These are phyloP conservation scores for Linderina pennispora DNA, from an alignment of 192 early-diverging fungal genomes.

Conservation along the genomic window DNA sequence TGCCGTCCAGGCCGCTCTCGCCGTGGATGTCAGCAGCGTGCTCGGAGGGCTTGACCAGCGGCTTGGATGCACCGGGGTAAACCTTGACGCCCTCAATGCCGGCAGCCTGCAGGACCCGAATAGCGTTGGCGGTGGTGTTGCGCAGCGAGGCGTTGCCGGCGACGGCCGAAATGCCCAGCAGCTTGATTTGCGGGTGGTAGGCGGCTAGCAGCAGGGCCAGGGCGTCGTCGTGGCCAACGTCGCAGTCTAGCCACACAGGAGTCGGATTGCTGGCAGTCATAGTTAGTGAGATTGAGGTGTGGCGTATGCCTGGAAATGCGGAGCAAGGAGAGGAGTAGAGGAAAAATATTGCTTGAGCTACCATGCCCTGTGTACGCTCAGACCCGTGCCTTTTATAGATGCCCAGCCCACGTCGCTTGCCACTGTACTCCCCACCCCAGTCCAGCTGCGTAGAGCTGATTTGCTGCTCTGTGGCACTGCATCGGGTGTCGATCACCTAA, in stretches of 20 bases:
- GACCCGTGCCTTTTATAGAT: no score
- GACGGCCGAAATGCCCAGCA: conserved; percentile 20
- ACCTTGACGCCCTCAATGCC: conserved; percentile 23
- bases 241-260: conserved; percentile 35
- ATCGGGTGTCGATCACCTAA: no score
- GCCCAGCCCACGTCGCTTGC: no score
- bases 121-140: conserved; percentile 18
- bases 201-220: conserved; percentile 25
- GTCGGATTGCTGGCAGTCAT: neutral
- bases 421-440: no score
- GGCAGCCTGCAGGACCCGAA: conserved; percentile 14
- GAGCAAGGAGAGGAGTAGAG: no score
- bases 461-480: no score
- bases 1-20: conserved; percentile 7
- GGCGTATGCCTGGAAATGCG: no score
- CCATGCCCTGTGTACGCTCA: no score
- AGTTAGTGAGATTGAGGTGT: no score
- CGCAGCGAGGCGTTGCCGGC: conserved; percentile 15
- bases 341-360: no score
- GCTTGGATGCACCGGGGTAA: conserved; percentile 18
- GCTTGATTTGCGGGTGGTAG: conserved; percentile 18
- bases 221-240: conserved; percentile 33
- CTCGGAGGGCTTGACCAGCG: conserved; percentile 6
- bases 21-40: conserved; percentile 20
- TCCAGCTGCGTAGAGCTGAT: no score